phyloP scores from a whole-genome alignment of 2,329 filamentous ascomycete genomes.

The Sporothrix humicola region DNA sequence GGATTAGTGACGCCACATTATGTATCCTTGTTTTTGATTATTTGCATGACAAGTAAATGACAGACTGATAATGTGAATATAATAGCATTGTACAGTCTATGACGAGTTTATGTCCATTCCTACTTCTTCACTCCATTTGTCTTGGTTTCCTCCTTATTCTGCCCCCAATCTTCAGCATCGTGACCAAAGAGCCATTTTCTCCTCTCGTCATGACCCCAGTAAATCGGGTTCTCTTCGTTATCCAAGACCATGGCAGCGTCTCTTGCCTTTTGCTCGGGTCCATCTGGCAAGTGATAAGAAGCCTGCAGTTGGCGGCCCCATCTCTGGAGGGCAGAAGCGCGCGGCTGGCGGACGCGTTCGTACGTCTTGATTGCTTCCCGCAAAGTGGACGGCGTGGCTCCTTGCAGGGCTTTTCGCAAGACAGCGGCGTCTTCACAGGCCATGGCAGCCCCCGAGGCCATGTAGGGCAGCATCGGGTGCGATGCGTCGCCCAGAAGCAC shows the following conservation, averaged over 20 bases:
- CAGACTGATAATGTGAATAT: no score
- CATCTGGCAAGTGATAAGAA: constrained; percentile 40
- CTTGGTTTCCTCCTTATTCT: no score
- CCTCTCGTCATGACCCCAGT: constrained; percentile 41
- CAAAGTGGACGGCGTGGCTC: neutral
- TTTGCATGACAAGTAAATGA: no score
- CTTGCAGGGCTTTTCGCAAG: constrained; percentile 34
- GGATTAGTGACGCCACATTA: no score
- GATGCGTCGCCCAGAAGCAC: constrained; percentile 52
- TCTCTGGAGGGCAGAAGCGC: constrained; percentile 37
- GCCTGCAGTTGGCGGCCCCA: constrained; percentile 39
- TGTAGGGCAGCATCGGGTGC: constrained; percentile 56
- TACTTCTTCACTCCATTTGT: neutral
- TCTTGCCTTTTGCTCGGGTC: constrained; percentile 36
- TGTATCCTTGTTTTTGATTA: no score
- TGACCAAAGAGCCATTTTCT: constrained; percentile 46
- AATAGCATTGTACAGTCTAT: neutral
- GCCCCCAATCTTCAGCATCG: constrained; percentile 36
- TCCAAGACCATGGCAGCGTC: constrained; percentile 37
- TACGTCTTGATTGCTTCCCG: constrained; percentile 31
- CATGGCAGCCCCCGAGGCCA: constrained; percentile 54
- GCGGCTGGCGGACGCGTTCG: constrained; percentile 36
- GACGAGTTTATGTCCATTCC: no score
- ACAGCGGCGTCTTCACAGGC: constrained; percentile 51
- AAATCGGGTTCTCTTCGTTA: constrained; percentile 38